Percentiles rank a stretch among this genome's conserved stretches.
phyloP scores from a whole-genome alignment of 495 filamentous ascomycete species.

The Aspergillus nidulans region DNA sequence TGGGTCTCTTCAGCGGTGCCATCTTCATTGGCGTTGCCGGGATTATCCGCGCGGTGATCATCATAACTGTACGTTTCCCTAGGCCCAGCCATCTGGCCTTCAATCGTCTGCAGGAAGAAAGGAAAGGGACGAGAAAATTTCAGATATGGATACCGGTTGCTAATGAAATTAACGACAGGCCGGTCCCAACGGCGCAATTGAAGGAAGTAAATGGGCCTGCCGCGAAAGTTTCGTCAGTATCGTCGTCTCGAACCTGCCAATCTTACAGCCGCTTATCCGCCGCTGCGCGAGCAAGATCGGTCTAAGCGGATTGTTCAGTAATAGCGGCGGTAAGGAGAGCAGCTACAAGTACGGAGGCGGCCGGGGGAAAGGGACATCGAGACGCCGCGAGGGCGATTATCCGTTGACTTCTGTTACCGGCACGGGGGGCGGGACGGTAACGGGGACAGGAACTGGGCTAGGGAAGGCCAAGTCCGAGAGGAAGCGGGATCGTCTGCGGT shows the following conservation, averaged over 20 bases:
- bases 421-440: background rate
- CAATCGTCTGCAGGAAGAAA: too few relatives aligned
- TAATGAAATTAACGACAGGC: slow-evolving; percentile 2
- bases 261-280: slow-evolving; percentile 49
- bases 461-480: background rate
- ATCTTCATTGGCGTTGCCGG: slow-evolving; percentile 51
- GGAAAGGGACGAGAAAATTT: too few relatives aligned
- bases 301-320: slow-evolving; percentile 27
- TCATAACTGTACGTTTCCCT: slow-evolving; percentile 37
- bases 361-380: slow-evolving; percentile 14
- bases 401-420: background rate
- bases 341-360: background rate
- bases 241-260: slow-evolving; percentile 52
- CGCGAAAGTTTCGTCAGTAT: slow-evolving; percentile 56
- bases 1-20: slow-evolving; percentile 52
- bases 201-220: slow-evolving; percentile 52
- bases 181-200: slow-evolving; percentile 31
- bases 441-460: background rate
- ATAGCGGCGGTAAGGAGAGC: slow-evolving; percentile 10
- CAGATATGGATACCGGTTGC: background rate
- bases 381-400: slow-evolving; percentile 2
- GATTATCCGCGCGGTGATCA: slow-evolving; percentile 51
- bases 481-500: background rate
- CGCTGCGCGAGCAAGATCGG: slow-evolving; percentile 27
- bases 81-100: background rate